Conservation (phyloP, 352 stramenopile species). For the Phytophthora colocasiae region DNA sequence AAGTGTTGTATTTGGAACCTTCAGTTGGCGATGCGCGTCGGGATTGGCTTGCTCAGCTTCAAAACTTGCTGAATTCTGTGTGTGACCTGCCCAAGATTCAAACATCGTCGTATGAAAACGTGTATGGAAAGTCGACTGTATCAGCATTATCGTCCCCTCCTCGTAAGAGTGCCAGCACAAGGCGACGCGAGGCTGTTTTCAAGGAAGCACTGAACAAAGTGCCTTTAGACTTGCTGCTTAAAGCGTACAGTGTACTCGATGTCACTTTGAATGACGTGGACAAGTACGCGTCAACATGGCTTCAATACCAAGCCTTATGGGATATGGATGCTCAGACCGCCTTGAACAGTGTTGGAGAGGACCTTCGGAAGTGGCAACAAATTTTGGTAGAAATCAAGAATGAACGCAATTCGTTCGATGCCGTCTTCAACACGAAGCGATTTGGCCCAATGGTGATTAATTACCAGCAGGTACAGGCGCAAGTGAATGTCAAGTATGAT, state of each 20-base stretch:
- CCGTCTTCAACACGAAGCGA: constrained; percentile 83
- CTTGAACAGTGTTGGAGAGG: constrained; percentile 91
- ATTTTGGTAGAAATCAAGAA: constrained; percentile 97
- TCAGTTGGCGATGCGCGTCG: constrained; percentile 93
- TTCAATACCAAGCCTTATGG: constrained; percentile 99
- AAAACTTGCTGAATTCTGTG: constrained; percentile 94
- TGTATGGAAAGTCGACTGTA: constrained; percentile 77
- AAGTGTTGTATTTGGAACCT: constrained; percentile 96
- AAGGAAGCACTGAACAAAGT: constrained; percentile 73
- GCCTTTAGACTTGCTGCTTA: constrained; percentile 67
- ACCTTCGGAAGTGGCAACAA: constrained; percentile 97
- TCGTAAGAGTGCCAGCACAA: constrained; percentile 62
- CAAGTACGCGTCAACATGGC: constrained; percentile 95
- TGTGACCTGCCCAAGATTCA: constrained; percentile 93
- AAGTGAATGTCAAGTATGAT: constrained; percentile 99
- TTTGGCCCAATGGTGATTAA: constrained; percentile 93
- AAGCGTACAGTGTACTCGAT: constrained; percentile 83
- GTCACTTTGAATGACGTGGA: constrained; percentile 85
- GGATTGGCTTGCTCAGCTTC: constrained; percentile 91
- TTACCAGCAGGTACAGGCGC: constrained; percentile 92
- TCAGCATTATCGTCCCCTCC: constrained; percentile 66
- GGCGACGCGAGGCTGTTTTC: constrained; percentile 74
- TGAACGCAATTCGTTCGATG: constrained; percentile 96
- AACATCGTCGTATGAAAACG: constrained; percentile 88
- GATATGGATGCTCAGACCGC: constrained; percentile 97